Base-by-base conservation (phyloP, 257 asterid species). In the Linaria vulgaris region DNA sequence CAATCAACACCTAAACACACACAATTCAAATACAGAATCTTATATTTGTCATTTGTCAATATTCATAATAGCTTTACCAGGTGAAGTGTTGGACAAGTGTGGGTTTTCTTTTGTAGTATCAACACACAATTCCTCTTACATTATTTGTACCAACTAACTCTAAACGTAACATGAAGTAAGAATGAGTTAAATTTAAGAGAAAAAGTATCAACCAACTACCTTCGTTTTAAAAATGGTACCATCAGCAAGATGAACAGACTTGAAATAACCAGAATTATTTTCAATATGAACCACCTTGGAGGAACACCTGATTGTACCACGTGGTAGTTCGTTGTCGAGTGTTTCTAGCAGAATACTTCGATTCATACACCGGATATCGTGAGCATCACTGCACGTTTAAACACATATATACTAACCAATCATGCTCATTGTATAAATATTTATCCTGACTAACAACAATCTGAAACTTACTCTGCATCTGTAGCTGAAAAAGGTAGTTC, bases 271-370 rank as follows among this genome's bases (percentile, higher is more conserved):
- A 0, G n/a, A n/a, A n/a, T 79, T 77, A 45, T 49, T 74, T 30
- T 85, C 77, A 38, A 90, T 78, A 4, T 67, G 69, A 61, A 83
- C 90, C 31, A 87, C 83, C 75, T 80, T 87, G n/a, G 97, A 90
- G 38, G 90, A 83, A 54, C 74, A 85, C 71, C 87, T 75, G 21
- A 87, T 68, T 12, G 87, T 74, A 7, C 79, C 90, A 30, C 38
- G 30, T 23, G 96, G 92, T 47, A 90, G 87, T 70, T 87, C 88
- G 20, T 71, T 79, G 37, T 60, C 87, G 34, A 90, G 71, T 7
- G 77, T 72, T 62, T 84, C 91, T 25, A 90, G 69, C 21, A 90
- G 73, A 8, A 79, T 66, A 56, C 73, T 78, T 37, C 97, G 78
- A 43, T 67, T 73, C 34, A 87, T 73, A 46, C 87, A 69, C 9